phyloP scores from a whole-genome alignment of 305 asterid genomes.

The Solanum hybrid region DNA sequence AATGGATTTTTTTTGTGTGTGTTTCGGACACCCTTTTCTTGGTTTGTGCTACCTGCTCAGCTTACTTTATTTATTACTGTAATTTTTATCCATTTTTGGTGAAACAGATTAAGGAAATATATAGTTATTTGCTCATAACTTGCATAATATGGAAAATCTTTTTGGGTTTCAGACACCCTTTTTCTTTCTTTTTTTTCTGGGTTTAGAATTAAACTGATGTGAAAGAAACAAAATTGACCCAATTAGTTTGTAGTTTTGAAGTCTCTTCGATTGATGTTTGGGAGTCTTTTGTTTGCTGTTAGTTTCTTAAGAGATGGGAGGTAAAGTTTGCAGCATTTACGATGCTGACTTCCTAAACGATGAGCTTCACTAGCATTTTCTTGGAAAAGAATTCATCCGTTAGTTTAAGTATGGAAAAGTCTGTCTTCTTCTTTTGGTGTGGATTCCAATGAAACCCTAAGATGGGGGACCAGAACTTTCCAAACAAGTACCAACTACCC shows the following conservation, averaged over 20 bases:
- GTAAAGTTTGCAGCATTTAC: neutral
- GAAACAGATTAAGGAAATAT: neutral
- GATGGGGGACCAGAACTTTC: slow-evolving; percentile 46
- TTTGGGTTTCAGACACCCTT: neutral
- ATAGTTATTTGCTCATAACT: neutral
- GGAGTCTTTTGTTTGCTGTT: neutral
- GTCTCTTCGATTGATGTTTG: neutral
- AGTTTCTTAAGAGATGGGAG: neutral
- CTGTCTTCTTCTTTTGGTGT: slow-evolving; percentile 14
- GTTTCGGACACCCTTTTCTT: neutral
- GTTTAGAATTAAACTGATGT: neutral
- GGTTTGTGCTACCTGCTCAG: neutral
- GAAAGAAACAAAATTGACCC: neutral
- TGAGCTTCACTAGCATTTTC: neutral
- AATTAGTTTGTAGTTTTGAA: neutral
- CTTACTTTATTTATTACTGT: neutral
- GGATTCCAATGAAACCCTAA: slow-evolving; percentile 38
- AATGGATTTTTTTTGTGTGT: neutral
- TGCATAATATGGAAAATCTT: neutral
- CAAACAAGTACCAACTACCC: slow-evolving; percentile 18
- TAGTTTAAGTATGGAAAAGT: slow-evolving; percentile 3
- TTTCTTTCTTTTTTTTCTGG: neutral
- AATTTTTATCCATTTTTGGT: neutral
- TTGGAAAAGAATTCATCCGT: neutral
- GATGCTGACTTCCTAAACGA: neutral